Evolutionary conservation across 129 eudicot genomes (phyloP).

Genomic region (Chrysanthemum lavandulifolium): DNA sequence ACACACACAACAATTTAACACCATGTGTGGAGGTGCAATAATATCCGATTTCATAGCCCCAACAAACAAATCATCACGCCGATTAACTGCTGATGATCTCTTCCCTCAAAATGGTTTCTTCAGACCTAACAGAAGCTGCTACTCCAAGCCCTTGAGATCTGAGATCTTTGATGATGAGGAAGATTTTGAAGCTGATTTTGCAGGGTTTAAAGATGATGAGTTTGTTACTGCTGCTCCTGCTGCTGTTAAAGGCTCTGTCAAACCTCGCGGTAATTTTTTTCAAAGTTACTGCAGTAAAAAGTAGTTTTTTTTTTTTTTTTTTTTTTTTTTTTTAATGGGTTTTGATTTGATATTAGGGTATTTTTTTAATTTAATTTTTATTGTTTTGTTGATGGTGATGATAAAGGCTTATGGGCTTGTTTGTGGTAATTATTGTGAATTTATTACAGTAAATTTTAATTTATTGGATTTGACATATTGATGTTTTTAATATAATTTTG

Average conservation of each 20-base stretch:
- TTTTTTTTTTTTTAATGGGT: no score
- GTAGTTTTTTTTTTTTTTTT: no score
- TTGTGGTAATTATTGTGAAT: no score
- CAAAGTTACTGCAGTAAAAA: neutral
- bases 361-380: neutral
- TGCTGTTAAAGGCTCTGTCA: conserved; percentile 49
- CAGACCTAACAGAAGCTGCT: conserved; percentile 38
- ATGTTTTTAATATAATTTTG: no score
- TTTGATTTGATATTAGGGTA: neutral
- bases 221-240: conserved; percentile 35
- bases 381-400: conserved; percentile 14
- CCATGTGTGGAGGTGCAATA: conserved; percentile 95
- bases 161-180: conserved; percentile 48
- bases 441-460: no score
- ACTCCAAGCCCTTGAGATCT: conserved; percentile 61
- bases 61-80: conserved; percentile 40
- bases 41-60: conserved; percentile 68
- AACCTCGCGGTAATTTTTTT: conserved; percentile 31
- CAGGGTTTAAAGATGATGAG: conserved; percentile 49
- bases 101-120: conserved; percentile 37
- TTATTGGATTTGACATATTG: no score
- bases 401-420: neutral
- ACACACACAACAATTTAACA: neutral
- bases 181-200: conserved; percentile 85
- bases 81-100: conserved; percentile 60